These are phyloP conservation scores for Malassezia slooffiae DNA, from an alignment of 1,284 basidiomycete species.

Conservation along the genomic window DNA sequence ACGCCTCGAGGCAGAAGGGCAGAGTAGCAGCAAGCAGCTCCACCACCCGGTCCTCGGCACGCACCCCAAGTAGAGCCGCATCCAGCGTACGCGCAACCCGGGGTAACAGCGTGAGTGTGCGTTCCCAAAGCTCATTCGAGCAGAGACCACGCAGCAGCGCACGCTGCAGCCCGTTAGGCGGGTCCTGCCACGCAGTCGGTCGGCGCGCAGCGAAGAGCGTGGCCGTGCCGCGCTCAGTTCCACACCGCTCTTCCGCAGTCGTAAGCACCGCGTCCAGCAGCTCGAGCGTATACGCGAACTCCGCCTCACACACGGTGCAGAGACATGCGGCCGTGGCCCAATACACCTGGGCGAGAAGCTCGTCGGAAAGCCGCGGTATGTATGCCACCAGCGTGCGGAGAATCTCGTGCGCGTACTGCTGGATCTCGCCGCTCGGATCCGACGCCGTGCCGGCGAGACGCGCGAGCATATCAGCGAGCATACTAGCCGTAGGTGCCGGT, in stretches of 20 bases:
- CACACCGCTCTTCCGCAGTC: not conserved
- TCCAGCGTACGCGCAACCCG: not conserved
- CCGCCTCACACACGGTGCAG: slow-evolving; percentile 68
- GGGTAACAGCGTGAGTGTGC: slow-evolving; percentile 61
- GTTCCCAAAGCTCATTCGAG: slow-evolving; percentile 61
- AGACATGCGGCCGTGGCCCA: slow-evolving; percentile 76
- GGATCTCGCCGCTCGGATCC: slow-evolving; percentile 59
- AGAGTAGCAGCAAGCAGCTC: slow-evolving; percentile 64
- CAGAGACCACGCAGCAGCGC: slow-evolving; percentile 69
- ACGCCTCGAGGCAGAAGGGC: slow-evolving; percentile 79
- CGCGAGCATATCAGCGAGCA: slow-evolving; percentile 69
- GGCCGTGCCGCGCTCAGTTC: slow-evolving; percentile 56
- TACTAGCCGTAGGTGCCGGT: slow-evolving; percentile 60
- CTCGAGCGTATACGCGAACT: slow-evolving; percentile 62
- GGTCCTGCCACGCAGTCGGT: slow-evolving; percentile 63
- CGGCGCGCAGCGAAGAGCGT: slow-evolving; percentile 58
- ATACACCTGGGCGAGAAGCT: slow-evolving; percentile 66
- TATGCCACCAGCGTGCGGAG: slow-evolving; percentile 63
- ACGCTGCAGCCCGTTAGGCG: slow-evolving; percentile 59
- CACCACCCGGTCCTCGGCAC: slow-evolving; percentile 1
- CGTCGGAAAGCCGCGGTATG: slow-evolving; percentile 54
- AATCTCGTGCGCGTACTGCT: slow-evolving; percentile 73
- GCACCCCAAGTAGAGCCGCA: not conserved
- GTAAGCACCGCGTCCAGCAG: slow-evolving; percentile 5
- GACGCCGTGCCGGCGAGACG: slow-evolving; percentile 75